Evolutionary conservation across 2,329 filamentous ascomycete species (phyloP), one percentile per base, ranked within the genome.

Genomic region (Aureobasidium sp.): DNA sequence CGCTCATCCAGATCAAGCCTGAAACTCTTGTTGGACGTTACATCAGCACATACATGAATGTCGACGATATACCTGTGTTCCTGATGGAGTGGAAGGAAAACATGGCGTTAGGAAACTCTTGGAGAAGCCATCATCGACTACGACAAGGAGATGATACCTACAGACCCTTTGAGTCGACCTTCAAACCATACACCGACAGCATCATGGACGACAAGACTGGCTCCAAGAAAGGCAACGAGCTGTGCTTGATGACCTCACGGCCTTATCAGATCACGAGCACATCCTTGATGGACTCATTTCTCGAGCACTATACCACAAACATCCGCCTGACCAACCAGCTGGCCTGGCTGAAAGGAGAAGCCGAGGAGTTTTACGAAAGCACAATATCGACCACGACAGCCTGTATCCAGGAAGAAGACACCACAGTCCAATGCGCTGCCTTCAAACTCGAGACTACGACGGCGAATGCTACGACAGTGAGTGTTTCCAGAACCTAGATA

Each of bases 211-310:
- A 31, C 9, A 5, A 37, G 24, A 33, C 44, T 48, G 54, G 42
- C 14, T 19, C 31, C 8, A 31, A 24, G 22, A 42, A 5, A 29
- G 15, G 5, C 29, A 48, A 29, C 5, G 27, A 44, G 40, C 15
- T 59, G 54, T 59, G 54, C 40, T 44, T 59, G 33, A 59, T 59
- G 54, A 59, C 33, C 15, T 37, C 54, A 29, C 5, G 54, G 12
- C 54, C 54, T n/a, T 59, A 59, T 35, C 42, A 33, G 15, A 31
- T 48, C 2, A n/a, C 29, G 19, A 37, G 42, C 15, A 59, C 54
- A 31, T 39, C 54, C 5, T 19, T 47, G 31, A 59, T 59, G 54
- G 54, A 59, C 22, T 59, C 54, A 2, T 48, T 59, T 5, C 54
- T 59, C 27, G 54, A 59, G 24, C 54, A 59, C 22, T 48, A 33